Base-by-base conservation (phyloP, 1,284 basidiomycete species). In the Cronartium ribicola region DNA sequence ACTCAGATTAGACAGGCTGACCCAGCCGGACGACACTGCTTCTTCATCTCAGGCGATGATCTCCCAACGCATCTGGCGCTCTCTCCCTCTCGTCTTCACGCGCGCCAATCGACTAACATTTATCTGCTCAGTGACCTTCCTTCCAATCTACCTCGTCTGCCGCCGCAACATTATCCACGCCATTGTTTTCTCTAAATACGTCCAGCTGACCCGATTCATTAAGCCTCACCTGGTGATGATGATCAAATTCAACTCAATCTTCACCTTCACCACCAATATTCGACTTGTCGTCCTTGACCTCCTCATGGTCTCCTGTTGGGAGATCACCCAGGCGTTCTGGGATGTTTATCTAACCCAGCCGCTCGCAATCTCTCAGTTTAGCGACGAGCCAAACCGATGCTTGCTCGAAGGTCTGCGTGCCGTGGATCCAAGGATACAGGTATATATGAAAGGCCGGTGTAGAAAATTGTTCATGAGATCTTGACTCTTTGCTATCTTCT, bases 361-460 rank as follows among this genome's bases (percentile, higher is more conserved):
- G 11, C 62, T 71, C 37, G 69, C 59, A 29, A 40, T 71, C 5
- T 71, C 69, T 65, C 69, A 64, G 17, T 71, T 64, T 71, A 37
- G 29, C 20, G 43, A 60, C 13, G 60, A 64, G 39, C 69, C 69
- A 2, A 71, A 71, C 22, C 43, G 51, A 78, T 81, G 43, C 80
- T 81, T 89, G 2, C 81, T 89, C 4, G 87, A 88, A 1, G 89
- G 88, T 4, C 82, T 87, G 39, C 77, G 77, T 14, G 80, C 80
- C 1, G 55, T 64, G 5, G 80, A 81, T 39, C 69, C 77, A 10
- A 81, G 81, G 76, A 80, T 80, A 61, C 78, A 80, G 72, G 81
- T 82, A 36, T 37, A 77, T 65, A 39, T 22, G 4, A 5, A 29
- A 29, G 29, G 29, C 41, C 40, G 60, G 41, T 2, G 62, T 64